Evolutionary conservation across 1,139 yeast genomes (phyloP), one percentile per base, ranked within the genome.

Genomic region (Kazachstania sp.): DNA sequence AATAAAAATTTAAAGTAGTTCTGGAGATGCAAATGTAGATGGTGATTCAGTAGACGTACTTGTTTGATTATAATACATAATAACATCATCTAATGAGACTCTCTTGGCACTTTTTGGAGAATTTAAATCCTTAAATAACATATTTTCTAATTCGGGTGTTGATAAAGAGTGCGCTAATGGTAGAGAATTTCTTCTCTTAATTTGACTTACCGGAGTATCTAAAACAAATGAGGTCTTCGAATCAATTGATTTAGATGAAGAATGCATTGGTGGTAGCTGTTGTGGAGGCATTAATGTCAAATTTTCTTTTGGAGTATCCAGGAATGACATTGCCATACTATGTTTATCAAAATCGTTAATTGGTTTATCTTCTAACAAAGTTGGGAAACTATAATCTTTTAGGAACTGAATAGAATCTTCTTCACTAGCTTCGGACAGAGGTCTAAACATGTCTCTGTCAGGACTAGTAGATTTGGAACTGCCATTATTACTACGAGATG

Each of bases 51-150:
- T 40, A 15, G 39, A 55, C 8, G 41, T 26, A 47, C 58, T 55
- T 11, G 53, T 45, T 35, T 51, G 57, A 30, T 59, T 54, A 31
- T 61, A 61, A 42, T 58, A 60, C 30, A 52, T 49, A 7, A 60
- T 49, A n/a, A 60, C 54, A 40, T 61, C 65, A 42, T 59, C 64
- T 8, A 61, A 56, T 9, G 64, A 60, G 30, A 53, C 52, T 35
- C 61, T 52, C 8, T 43, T 43, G 2, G 26, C 18, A 30, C 26
- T 15, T 31, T 20, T 44, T 42, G 49, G 38, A 11, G 46, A 37
- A 44, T 28, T 13, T 7, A 41, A 35, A 28, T 48, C 53, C 29
- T 50, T 44, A 37, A 54, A 53, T 49, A 54, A 51, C 44, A 39
- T 51, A 39, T 45, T 48, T 42, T 53, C 55, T 35, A 54, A 45